Conservation (phyloP, 805 yeast species). For the Starmerella bombicola region DNA sequence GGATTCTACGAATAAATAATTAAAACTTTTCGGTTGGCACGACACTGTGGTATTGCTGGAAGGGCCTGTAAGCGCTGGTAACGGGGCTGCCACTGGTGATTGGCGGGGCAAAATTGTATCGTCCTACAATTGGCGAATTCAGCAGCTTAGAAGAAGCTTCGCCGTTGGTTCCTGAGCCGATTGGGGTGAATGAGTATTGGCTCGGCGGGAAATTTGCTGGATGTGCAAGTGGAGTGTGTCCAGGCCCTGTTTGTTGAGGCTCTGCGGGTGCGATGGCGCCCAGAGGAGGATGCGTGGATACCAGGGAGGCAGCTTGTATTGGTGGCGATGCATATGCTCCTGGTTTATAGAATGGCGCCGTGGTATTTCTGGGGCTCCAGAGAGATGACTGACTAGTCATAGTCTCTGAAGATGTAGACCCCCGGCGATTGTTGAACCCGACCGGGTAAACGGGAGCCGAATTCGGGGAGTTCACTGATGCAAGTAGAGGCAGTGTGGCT, state of each 20-base stretch:
- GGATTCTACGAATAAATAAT: not conserved
- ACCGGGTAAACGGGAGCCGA: too few species aligned
- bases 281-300: not conserved
- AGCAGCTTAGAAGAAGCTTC: too few species aligned
- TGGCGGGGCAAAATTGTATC: not conserved
- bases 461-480: too few species aligned
- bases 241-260: too few species aligned
- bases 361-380: not conserved
- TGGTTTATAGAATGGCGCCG: not conserved
- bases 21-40: slow-evolving; percentile 1
- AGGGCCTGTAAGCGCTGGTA: slow-evolving; percentile 10
- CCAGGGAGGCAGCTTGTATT: not conserved
- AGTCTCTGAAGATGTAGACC: not conserved
- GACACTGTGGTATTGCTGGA: slow-evolving; percentile 11
- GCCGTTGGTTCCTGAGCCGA: not conserved
- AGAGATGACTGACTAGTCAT: not conserved
- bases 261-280: not conserved
- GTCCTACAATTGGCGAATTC: not conserved
- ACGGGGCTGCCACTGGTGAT: not conserved
- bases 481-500: not conserved
- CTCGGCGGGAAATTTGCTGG: too few species aligned
- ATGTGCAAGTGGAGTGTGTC: too few species aligned
- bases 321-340: not conserved
- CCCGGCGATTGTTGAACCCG: not conserved
- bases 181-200: not conserved